A percentile compares a stretch with the other conserved stretches of the same genome.
phyloP scores from a whole-genome alignment of 202 grass and related monocot genomes.

The Zoysia matrella region DNA sequence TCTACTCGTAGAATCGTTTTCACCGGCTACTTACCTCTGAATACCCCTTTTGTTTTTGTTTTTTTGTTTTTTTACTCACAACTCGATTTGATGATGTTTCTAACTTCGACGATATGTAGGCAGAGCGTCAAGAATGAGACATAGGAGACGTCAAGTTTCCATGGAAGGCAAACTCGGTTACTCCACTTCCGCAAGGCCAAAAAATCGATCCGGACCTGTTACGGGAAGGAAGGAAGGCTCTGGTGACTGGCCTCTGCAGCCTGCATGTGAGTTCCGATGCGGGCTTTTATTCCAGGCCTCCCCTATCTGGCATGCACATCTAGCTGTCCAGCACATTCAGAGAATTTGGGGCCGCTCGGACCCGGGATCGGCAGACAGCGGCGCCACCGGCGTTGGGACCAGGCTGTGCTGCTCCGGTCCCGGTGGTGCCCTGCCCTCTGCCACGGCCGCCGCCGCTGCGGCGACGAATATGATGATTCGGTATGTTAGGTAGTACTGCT shows the following conservation, averaged over 20 bases:
- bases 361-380: constrained; percentile 35
- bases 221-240: constrained; percentile 21
- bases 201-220: constrained; percentile 27
- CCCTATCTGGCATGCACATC: constrained; percentile 36
- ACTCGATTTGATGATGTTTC: background rate
- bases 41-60: no score
- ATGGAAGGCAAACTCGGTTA: constrained; percentile 6
- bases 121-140: constrained; percentile 7
- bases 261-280: constrained; percentile 25
- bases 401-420: constrained; percentile 31
- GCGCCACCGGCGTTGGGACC: constrained; percentile 31
- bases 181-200: background rate
- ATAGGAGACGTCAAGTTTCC: constrained; percentile 3
- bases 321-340: constrained; percentile 26
- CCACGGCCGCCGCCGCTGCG: constrained; percentile 7
- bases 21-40: background rate
- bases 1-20: background rate
- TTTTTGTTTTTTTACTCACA: background rate
- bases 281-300: constrained; percentile 1
- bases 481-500: background rate
- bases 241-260: background rate
- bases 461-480: constrained; percentile 26
- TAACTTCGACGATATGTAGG: constrained; percentile 5
- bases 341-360: constrained; percentile 33
- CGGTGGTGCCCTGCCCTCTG: constrained; percentile 30